A percentile compares a stretch with the other conserved stretches of the same genome.
Evolutionary conservation across 208 protist species (phyloP).

Genomic region (Crithidia sp.): DNA sequence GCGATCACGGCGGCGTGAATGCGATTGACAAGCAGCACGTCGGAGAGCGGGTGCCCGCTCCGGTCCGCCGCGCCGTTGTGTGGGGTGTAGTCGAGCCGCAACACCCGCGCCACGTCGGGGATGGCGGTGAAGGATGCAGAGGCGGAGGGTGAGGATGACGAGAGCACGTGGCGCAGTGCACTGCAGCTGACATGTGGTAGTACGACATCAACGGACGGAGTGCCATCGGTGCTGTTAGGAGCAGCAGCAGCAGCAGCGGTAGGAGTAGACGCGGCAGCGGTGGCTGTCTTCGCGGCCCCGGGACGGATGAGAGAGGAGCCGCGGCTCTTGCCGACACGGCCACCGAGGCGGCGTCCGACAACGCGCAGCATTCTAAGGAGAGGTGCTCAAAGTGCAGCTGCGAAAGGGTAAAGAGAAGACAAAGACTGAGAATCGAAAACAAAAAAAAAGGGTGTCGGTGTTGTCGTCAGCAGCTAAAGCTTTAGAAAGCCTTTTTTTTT

Average conservation of each 20-base stretch:
- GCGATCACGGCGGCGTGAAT: conserved; percentile 34
- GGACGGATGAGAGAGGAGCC: background rate
- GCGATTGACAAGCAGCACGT: conserved; percentile 35
- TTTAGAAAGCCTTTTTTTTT: no score
- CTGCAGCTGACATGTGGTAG: conserved; percentile 30
- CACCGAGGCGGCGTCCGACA: conserved; percentile 24
- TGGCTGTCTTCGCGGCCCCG: background rate
- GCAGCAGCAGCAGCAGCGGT: background rate
- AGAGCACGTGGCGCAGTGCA: conserved; percentile 26
- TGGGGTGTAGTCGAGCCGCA: conserved; percentile 34
- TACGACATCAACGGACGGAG: conserved; percentile 12
- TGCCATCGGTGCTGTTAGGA: background rate
- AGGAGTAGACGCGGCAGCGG: background rate
- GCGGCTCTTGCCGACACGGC: conserved; percentile 6
- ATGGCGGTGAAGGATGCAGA: conserved; percentile 25
- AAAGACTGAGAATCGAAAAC: background rate
- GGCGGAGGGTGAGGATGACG: conserved; percentile 25
- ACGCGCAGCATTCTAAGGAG: conserved; percentile 23
- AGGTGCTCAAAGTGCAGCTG: background rate
- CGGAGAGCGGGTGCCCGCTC: conserved; percentile 23
- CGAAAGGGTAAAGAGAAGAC: background rate
- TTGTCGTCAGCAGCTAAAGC: no score
- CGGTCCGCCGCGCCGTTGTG: background rate
- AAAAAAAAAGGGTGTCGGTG: no score
- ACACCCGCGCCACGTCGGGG: conserved; percentile 24